A percentile compares a stretch with the other conserved stretches of the same genome.
Evolutionary conservation across 441 rosid genomes (phyloP).

Genomic region (Erodium texanum): DNA sequence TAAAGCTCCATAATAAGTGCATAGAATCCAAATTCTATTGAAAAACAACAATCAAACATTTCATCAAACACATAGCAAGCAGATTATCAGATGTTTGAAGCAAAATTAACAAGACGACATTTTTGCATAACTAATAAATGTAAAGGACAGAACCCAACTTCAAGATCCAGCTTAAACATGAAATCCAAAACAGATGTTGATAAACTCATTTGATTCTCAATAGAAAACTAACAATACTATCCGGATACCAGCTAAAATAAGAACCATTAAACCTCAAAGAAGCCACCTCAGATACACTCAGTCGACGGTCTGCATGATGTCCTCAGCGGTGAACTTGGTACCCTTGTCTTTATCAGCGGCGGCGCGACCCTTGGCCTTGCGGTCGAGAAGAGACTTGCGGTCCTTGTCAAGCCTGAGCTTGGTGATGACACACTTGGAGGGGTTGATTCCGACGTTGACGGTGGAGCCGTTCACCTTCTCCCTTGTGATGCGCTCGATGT

Average conservation of each 20-base stretch:
- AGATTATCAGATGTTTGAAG: not conserved
- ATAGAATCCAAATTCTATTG: too few relatives aligned
- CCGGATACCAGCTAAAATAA: not conserved
- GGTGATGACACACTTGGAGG: slow-evolving; percentile 10
- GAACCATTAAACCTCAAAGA: not conserved
- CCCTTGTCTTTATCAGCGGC: slow-evolving; percentile 15
- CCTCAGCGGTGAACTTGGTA: not conserved
- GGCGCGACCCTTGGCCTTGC: slow-evolving; percentile 12
- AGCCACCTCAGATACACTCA: too few relatives aligned
- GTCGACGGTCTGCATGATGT: slow-evolving; percentile 12
- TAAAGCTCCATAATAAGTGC: not conserved
- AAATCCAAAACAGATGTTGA: not conserved
- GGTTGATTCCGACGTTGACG: slow-evolving; percentile 15
- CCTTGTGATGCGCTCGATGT: slow-evolving; percentile 15
- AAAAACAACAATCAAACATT: not conserved
- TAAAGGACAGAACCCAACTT: not conserved
- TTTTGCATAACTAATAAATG: not conserved
- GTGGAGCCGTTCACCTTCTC: slow-evolving; percentile 16
- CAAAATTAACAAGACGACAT: not conserved
- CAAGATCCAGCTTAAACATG: not conserved
- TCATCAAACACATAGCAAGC: not conserved
- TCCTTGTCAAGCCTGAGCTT: slow-evolving; percentile 16
- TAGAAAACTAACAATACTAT: too few relatives aligned
- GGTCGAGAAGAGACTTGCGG: slow-evolving; percentile 7
- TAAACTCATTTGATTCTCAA: too few relatives aligned